Evolutionary conservation across 805 yeast species (phyloP), one percentile per base, ranked within the genome.

Genomic region (Kazachstania psychrophila): DNA sequence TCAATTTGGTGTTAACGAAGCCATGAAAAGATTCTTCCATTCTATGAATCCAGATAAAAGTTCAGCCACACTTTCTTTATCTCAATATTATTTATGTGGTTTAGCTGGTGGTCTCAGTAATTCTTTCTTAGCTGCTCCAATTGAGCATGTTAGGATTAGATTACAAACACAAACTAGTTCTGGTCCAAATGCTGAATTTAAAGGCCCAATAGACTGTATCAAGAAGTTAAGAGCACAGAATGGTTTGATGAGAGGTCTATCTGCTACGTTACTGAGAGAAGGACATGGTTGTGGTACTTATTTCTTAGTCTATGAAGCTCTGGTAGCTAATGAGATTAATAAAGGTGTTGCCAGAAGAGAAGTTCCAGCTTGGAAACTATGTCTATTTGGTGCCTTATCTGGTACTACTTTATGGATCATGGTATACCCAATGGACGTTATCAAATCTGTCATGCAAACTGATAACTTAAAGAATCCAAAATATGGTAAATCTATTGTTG

Each of bases 1-100:
- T 27, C 98, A 92, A 60, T 89, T 89, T 55, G 92, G 95, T 30
- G 94, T 86, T 28, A 88, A 88, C 54, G 96, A 89, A 60, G 82
- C 70, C 53, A 86, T 89, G 95, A 92, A 92, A 62, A 70, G 96
- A 51, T 65, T 70, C 43, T 87, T 83, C 33, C 55, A 55, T 16
- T 70, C 71, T 45, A 58, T 58, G 13, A 64, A 69, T 30, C 60
- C 58, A 5, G 33, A 33, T 17, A 25, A 44, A 43, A 10, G 48
- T 46, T 32, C 63, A 78, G 40, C 56, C 4, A 36, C 40, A 4
- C 37, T 57, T 34, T 23, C 75, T 6, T 65, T 75, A 33, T 41
- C 62, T 6, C 95, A 92, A 57, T 87, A 76, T 50, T 88, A 86
- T 62, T 49, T 68, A n/a, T 76, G 94, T 51, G 98, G 98, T 50